These are phyloP conservation scores for Ilex aquifolium DNA, from an alignment of 257 asterid genomes.

Conservation along the genomic window DNA sequence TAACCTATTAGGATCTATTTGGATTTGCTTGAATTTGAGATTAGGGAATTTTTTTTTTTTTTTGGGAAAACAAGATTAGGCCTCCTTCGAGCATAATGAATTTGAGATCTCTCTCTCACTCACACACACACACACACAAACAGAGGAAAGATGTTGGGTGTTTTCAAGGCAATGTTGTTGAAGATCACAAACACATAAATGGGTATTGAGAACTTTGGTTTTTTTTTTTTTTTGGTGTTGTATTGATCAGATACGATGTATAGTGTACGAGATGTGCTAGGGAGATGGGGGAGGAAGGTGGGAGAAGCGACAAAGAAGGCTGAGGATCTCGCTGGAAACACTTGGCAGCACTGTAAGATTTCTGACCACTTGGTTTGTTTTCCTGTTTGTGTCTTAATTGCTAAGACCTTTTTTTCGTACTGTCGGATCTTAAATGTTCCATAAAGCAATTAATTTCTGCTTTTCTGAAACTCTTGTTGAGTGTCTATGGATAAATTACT, in stretches of 20 bases:
- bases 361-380: conserved; percentile 8
- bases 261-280: conserved; percentile 69
- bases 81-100: too few relatives aligned
- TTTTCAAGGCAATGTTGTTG: neutral
- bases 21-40: neutral
- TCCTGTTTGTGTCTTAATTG: neutral
- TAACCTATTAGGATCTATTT: too few relatives aligned
- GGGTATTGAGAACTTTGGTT: neutral
- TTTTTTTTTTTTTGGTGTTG: neutral
- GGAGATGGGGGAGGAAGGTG: conserved; percentile 86
- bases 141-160: too few relatives aligned
- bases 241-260: conserved; percentile 66
- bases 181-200: conserved; percentile 1
- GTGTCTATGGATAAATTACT: too few relatives aligned
- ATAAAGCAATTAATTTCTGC: too few relatives aligned
- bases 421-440: neutral
- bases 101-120: too few relatives aligned
- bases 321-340: conserved; percentile 89
- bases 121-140: too few relatives aligned
- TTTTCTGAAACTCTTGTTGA: too few relatives aligned
- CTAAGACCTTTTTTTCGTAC: neutral
- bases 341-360: conserved; percentile 96
- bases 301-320: conserved; percentile 89
- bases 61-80: neutral
- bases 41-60: neutral